Conservation (phyloP, 2,329 filamentous ascomycete genomes). For the Penicillium vulpinum region DNA sequence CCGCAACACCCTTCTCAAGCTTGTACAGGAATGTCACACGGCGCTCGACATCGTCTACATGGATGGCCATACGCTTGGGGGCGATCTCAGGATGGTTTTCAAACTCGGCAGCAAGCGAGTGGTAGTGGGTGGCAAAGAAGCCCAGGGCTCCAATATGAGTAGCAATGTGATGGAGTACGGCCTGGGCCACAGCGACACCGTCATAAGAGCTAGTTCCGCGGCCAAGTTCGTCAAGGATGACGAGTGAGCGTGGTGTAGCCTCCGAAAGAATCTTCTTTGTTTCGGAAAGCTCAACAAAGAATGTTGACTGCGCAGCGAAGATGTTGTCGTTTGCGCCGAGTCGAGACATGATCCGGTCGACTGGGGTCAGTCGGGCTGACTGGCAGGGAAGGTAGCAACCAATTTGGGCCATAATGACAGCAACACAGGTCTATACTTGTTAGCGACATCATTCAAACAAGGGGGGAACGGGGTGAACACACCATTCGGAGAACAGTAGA, state of each 20-base stretch:
- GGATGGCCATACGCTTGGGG: conserved; percentile 88
- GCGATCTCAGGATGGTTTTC: conserved; percentile 82
- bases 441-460: conserved; percentile 18
- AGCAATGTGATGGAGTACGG: conserved; percentile 93
- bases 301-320: conserved; percentile 94
- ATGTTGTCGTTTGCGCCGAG: conserved; percentile 98
- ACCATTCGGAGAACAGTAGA: conserved; percentile 95
- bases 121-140: conserved; percentile 98
- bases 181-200: conserved; percentile 92
- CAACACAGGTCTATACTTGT: conserved; percentile 72
- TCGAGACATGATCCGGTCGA: conserved; percentile 98
- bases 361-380: conserved; percentile 79
- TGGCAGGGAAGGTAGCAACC: conserved; percentile 87
- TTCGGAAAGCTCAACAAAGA: conserved; percentile 95
- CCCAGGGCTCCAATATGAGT: conserved; percentile 90
- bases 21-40: conserved; percentile 97
- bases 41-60: conserved; percentile 79
- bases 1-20: conserved; percentile 87
- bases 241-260: conserved; percentile 87
- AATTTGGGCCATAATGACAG: conserved; percentile 96
- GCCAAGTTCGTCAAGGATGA: conserved; percentile 94
- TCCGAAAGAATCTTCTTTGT: conserved; percentile 97
- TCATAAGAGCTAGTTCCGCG: conserved; percentile 95
- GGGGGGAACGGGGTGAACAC: conserved; percentile 35
- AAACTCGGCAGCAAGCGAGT: conserved; percentile 89